Percentiles rank a stretch among this genome's conserved stretches.
Conservation (phyloP, 1,139 yeast genomes). For the Entelexis sorbosivorans region DNA sequence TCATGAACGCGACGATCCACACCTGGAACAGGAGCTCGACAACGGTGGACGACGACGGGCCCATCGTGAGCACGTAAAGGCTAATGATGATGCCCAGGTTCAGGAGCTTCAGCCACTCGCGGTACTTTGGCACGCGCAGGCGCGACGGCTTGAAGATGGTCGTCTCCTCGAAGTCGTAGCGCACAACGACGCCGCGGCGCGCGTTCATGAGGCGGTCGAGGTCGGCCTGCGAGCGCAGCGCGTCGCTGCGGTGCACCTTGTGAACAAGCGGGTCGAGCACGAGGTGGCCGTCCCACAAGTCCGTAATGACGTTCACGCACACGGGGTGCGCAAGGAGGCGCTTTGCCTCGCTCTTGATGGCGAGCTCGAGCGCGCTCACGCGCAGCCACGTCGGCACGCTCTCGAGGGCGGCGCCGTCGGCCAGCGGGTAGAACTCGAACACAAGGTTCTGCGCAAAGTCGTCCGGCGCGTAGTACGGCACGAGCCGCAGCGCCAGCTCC, state of each 20-base stretch:
- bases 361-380: slow-evolving; percentile 45
- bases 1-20: slow-evolving; percentile 33
- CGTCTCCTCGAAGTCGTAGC: slow-evolving; percentile 32
- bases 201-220: slow-evolving; percentile 26
- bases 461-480: slow-evolving; percentile 38
- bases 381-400: slow-evolving; percentile 38
- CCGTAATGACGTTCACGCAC: slow-evolving; percentile 40
- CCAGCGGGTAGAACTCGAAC: slow-evolving; percentile 35
- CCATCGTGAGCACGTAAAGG: slow-evolving; percentile 29
- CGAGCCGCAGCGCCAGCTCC: slow-evolving; percentile 42
- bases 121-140: slow-evolving; percentile 33
- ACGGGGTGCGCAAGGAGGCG: slow-evolving; percentile 48
- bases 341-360: slow-evolving; percentile 46
- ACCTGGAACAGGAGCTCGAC: slow-evolving; percentile 29
- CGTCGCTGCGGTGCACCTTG: slow-evolving; percentile 30
- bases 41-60: slow-evolving; percentile 22
- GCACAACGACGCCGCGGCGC: slow-evolving; percentile 32
- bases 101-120: slow-evolving; percentile 33
- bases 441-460: slow-evolving; percentile 37
- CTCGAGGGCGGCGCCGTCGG: slow-evolving; percentile 26
- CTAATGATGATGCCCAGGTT: slow-evolving; percentile 33
- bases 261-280: slow-evolving; percentile 34
- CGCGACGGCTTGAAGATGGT: slow-evolving; percentile 33
- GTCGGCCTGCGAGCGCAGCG: slow-evolving; percentile 26
- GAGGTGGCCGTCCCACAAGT: slow-evolving; percentile 45